Evolutionary conservation across 495 filamentous ascomycete species (phyloP).

Genomic region (Parachaetomium inaequale): DNA sequence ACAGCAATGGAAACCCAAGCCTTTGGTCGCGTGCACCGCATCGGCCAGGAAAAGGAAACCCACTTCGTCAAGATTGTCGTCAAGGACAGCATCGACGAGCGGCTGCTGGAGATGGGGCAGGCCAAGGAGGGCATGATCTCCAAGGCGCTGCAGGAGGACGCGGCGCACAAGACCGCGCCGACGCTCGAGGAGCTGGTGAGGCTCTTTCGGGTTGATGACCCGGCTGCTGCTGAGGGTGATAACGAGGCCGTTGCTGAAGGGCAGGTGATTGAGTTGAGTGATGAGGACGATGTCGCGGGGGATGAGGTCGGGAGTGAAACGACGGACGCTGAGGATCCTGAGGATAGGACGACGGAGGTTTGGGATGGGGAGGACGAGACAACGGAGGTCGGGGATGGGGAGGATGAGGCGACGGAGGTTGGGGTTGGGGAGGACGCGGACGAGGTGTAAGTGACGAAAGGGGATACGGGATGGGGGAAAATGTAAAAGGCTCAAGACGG

Average conservation of each 20-base stretch:
- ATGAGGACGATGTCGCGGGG: background rate
- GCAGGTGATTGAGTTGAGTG: too few relatives aligned
- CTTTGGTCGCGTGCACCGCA: conserved; percentile 10
- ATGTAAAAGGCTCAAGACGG: too few relatives aligned
- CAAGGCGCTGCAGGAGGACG: background rate
- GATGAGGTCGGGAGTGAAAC: too few relatives aligned
- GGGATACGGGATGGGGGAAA: too few relatives aligned
- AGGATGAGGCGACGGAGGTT: too few relatives aligned
- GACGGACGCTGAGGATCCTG: too few relatives aligned
- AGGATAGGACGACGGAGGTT: too few relatives aligned
- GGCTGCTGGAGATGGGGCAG: background rate
- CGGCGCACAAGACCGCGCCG: background rate
- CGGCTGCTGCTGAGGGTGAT: background rate
- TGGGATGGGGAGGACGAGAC: too few relatives aligned
- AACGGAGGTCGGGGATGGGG: too few relatives aligned
- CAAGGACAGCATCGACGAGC: conserved; percentile 4
- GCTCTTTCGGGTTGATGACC: background rate
- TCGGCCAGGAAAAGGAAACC: conserved; percentile 4
- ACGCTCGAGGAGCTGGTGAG: background rate
- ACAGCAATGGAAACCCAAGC: conserved; percentile 2
- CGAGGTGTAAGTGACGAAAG: too few relatives aligned
- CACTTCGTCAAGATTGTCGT: conserved; percentile 3
- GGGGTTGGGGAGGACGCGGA: too few relatives aligned
- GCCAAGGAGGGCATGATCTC: background rate
- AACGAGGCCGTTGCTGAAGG: background rate